Percentiles rank a stretch among this genome's conserved stretches.
Evolutionary conservation across 345 rosid species (phyloP).

Genomic region (Carallia brachiata): DNA sequence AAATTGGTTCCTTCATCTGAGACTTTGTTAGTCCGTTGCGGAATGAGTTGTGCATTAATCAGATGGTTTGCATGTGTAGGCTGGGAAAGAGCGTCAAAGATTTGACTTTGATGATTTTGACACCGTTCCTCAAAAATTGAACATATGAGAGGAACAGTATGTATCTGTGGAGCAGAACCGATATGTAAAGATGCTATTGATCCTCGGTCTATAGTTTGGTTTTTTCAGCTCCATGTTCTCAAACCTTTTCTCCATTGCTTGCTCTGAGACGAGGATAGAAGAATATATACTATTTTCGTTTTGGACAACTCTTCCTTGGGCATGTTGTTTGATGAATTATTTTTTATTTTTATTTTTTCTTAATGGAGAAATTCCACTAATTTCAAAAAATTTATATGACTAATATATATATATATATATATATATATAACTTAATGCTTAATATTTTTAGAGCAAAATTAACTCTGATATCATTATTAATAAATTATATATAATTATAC

Average conservation of each 20-base stretch:
- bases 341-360: background rate
- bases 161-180: background rate
- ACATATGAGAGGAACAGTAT: slow-evolving; percentile 35
- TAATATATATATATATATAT: too few species aligned
- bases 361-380: background rate
- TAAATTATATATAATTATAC: too few species aligned
- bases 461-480: too few species aligned
- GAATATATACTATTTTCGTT: background rate
- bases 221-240: slow-evolving; percentile 10
- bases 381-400: too few species aligned
- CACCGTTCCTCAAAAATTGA: slow-evolving; percentile 81
- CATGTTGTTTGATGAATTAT: background rate
- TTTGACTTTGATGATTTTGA: slow-evolving; percentile 94
- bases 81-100: slow-evolving; percentile 84
- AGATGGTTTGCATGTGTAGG: slow-evolving; percentile 35
- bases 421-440: too few species aligned
- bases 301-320: background rate
- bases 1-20: slow-evolving; percentile 9
- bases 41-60: slow-evolving; percentile 13
- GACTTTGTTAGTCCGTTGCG: background rate
- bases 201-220: background rate
- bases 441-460: too few species aligned
- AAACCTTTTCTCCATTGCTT: slow-evolving; percentile 3
- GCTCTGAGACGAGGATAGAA: background rate
- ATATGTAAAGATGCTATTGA: slow-evolving; percentile 11